Conservation (phyloP, 306 rosid genomes). For the Cucumis hystrix region DNA sequence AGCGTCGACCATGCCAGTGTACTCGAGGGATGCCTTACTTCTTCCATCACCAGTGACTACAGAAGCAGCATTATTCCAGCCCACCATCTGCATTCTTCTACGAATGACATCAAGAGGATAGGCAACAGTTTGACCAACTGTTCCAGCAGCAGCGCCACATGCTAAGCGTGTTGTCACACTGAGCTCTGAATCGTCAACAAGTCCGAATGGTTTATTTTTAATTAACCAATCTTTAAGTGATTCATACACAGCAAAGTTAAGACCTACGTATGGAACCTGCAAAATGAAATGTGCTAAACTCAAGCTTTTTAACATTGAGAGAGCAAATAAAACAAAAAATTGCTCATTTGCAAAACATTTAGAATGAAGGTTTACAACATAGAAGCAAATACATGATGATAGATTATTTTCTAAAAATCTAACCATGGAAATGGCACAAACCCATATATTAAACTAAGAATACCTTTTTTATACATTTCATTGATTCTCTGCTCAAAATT, state of each 20-base stretch:
- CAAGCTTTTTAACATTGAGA: background rate
- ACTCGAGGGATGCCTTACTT: slow-evolving; percentile 58
- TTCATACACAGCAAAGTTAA: slow-evolving; percentile 94
- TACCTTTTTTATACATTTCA: background rate
- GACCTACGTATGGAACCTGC: slow-evolving; percentile 96
- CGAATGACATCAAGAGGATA: slow-evolving; percentile 99
- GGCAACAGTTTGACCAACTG: slow-evolving; percentile 94
- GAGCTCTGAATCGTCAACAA: slow-evolving; percentile 62
- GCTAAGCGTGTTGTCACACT: slow-evolving; percentile 81
- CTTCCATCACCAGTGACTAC: slow-evolving; percentile 80
- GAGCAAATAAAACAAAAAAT: background rate
- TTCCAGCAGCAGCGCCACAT: slow-evolving; percentile 98
- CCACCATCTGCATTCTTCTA: slow-evolving; percentile 99
- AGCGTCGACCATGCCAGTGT: slow-evolving; percentile 90
- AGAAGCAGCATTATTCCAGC: slow-evolving; percentile 91
- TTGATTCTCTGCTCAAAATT: background rate
- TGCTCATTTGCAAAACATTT: background rate
- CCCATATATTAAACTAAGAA: background rate
- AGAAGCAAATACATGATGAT: background rate
- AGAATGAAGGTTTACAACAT: background rate
- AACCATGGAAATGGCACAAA: background rate
- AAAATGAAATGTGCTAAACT: background rate
- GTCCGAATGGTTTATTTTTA: slow-evolving; percentile 58
- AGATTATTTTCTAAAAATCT: background rate
- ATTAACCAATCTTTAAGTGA: slow-evolving; percentile 85